These are phyloP conservation scores for Cinnamomum micranthum DNA, from an alignment of 164 flowering plant genomes.

Conservation along the genomic window DNA sequence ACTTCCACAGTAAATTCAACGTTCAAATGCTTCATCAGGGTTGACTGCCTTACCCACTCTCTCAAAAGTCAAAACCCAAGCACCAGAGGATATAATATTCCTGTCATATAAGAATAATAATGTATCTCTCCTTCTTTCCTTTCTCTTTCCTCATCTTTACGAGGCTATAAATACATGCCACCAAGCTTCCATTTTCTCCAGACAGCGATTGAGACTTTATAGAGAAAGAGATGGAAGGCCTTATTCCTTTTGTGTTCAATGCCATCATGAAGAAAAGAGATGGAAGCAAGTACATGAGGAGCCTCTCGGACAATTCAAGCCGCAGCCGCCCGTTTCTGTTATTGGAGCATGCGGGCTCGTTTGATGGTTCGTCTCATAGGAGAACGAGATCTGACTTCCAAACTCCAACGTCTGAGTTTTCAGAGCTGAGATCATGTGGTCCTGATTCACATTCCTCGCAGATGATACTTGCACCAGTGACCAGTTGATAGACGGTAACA, in stretches of 20 bases:
- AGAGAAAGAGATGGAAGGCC: conserved; percentile 30
- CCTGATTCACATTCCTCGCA: neutral
- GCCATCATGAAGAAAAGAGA: conserved; percentile 32
- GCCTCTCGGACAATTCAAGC: conserved; percentile 23
- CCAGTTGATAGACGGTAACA: neutral
- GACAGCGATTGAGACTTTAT: neutral
- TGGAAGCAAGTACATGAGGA: conserved; percentile 17
- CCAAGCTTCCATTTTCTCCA: neutral
- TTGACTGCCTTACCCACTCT: no score
- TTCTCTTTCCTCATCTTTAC: neutral
- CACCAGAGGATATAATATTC: no score
- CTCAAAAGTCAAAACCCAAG: no score
- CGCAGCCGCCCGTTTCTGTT: conserved; percentile 24
- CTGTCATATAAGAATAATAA: no score
- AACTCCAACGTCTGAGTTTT: neutral
- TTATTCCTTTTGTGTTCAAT: conserved; percentile 34
- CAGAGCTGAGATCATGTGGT: neutral
- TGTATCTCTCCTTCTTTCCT: no score
- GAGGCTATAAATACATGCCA: neutral
- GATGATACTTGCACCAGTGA: neutral
- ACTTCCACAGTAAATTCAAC: no score
- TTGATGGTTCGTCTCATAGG: conserved; percentile 35
- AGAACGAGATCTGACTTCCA: conserved; percentile 17
- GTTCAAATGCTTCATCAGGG: no score
- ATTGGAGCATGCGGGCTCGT: neutral